These are phyloP conservation scores for Phoma herbarum DNA, from an alignment of 2,329 filamentous ascomycete genomes.

Conservation along the genomic window DNA sequence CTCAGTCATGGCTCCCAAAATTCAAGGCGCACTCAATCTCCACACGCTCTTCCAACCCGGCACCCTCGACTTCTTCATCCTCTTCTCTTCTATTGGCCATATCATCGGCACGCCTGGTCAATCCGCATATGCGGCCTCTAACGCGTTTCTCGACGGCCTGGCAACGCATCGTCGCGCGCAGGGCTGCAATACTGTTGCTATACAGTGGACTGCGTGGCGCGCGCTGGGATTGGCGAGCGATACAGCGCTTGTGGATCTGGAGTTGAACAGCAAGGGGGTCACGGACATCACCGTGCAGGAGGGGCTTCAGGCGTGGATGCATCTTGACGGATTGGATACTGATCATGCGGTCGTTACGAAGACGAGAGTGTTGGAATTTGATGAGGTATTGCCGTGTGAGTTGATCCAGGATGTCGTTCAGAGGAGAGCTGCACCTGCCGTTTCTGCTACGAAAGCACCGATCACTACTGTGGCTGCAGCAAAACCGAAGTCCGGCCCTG, in stretches of 20 bases:
- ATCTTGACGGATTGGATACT: slow-evolving; percentile 48
- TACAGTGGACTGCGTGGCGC: slow-evolving; percentile 57
- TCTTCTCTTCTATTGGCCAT: slow-evolving; percentile 40
- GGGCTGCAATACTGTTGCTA: slow-evolving; percentile 54
- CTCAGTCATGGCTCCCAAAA: slow-evolving; percentile 47
- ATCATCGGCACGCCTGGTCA: slow-evolving; percentile 38
- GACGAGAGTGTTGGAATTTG: slow-evolving; percentile 40
- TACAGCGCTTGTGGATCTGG: slow-evolving; percentile 53
- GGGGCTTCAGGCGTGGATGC: slow-evolving; percentile 55
- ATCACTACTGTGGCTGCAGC: background rate
- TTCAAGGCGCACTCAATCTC: slow-evolving; percentile 39
- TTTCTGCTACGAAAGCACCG: background rate
- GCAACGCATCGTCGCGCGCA: slow-evolving; percentile 36
- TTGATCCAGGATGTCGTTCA: slow-evolving; percentile 29
- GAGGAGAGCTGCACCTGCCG: slow-evolving; percentile 14
- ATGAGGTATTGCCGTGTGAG: slow-evolving; percentile 38
- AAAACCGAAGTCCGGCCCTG: slow-evolving; percentile 28
- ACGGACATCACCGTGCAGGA: slow-evolving; percentile 55
- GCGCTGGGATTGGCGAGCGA: slow-evolving; percentile 52
- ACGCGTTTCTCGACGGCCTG: slow-evolving; percentile 43
- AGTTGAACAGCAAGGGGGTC: slow-evolving; percentile 55
- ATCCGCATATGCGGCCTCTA: slow-evolving; percentile 39
- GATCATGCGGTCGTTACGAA: slow-evolving; percentile 54
- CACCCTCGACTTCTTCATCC: slow-evolving; percentile 39
- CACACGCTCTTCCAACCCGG: slow-evolving; percentile 40